Evolutionary conservation across 768 basidiomycete species (phyloP), one percentile per base, ranked within the genome.

Genomic region (Pisolithus tinctorius): DNA sequence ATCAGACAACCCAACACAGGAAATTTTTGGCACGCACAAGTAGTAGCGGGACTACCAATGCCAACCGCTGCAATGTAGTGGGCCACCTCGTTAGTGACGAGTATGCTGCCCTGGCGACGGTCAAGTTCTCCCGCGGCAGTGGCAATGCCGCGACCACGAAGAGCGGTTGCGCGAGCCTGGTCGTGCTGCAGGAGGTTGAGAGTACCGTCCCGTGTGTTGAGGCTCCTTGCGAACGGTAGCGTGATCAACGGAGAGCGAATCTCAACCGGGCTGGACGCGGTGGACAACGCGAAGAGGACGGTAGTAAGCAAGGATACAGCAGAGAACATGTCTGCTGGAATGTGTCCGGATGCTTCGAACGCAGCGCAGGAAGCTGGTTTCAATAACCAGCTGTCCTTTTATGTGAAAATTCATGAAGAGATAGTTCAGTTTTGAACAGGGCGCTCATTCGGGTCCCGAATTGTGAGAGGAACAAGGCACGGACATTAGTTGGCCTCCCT

Each of bases 31-130:
- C 23, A 54, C 74, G 58, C 56, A 79, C 81, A 83, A 20, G 58
- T 65, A 4, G 80, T 82, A 17, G 77, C 63, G 1, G 81, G 82
- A 53, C 59, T 75, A 43, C 83, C 83, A 30, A 84, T 73, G 10
- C 73, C 76, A 27, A 82, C 70, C 11, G 68, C 58, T 2, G 77
- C 69, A 47, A 66, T 40, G 49, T 57, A 60, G 23, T 66, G 58
- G 29, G 74, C 67, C 17, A 63, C 68, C 50, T 72, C 67, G 54
- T 78, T 76, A 54, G 74, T 71, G 34, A 76, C 71, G 23, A 73
- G 60, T 23, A 71, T 66, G 48, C 64, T 69, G 47, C 56, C 43
- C 17, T 52, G 31, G 27, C 57, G 56, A 31, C 61, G 55, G 38
- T 51, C 48, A 6, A 64, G 48, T 2, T 49, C 44, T 55, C 55